phyloP scores from a whole-genome alignment of 768 basidiomycete genomes.

The Phaeotremella fagi region DNA sequence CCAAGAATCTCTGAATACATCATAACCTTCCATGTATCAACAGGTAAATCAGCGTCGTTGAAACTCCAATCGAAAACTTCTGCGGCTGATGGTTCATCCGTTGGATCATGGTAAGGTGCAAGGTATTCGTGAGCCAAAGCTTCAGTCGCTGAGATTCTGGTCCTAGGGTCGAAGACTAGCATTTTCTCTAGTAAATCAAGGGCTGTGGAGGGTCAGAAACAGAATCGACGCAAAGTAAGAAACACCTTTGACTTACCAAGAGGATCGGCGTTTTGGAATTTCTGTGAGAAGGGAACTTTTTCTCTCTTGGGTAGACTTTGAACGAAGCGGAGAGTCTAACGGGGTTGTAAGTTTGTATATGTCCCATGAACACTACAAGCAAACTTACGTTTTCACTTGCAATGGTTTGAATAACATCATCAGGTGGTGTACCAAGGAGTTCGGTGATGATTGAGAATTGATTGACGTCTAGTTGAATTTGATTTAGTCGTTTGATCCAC shows the following conservation, averaged over 20 bases:
- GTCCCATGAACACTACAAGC: no score
- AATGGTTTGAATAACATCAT: conserved; percentile 99
- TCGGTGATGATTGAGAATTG: conserved; percentile 99
- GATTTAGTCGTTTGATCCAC: no score
- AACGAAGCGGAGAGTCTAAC: conserved; percentile 94
- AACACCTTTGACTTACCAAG: conserved; percentile 57
- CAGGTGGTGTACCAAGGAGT: conserved; percentile 93
- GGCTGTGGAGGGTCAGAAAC: conserved; percentile 54
- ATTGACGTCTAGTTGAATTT: conserved; percentile 73
- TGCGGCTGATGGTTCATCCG: conserved; percentile 87
- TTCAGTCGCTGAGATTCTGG: conserved; percentile 88
- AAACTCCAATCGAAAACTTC: conserved; percentile 99
- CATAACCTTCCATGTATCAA: conserved; percentile 99
- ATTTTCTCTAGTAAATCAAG: conserved; percentile 95
- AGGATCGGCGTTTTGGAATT: conserved; percentile 80
- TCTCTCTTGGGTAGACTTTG: conserved; percentile 94
- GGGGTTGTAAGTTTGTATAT: neutral
- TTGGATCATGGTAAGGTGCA: conserved; percentile 94
- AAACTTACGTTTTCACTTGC: conserved; percentile 85
- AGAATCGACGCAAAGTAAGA: neutral
- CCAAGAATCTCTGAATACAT: conserved; percentile 99
- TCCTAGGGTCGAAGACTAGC: conserved; percentile 97
- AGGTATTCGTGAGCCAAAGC: conserved; percentile 92
- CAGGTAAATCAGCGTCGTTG: conserved; percentile 97
- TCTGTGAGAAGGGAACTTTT: conserved; percentile 89